phyloP scores from a whole-genome alignment of 1,284 basidiomycete genomes.

The Pseudozyma flocculosa region DNA sequence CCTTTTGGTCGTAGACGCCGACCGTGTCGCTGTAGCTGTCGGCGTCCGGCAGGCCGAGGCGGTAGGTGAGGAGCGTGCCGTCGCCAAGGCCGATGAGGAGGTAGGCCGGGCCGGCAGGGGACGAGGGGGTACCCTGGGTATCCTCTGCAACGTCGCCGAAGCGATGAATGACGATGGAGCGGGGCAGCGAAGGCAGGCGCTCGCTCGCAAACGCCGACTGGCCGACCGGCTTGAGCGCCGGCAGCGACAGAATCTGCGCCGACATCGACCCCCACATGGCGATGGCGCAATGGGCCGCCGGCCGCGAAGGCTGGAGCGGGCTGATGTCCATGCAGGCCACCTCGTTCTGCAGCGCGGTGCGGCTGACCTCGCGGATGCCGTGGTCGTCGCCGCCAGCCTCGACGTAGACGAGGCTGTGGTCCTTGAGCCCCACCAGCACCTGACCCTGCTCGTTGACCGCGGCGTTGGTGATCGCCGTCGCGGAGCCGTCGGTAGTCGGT shows the following conservation, averaged over 20 bases:
- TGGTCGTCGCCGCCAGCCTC: constrained; percentile 61
- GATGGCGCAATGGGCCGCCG: constrained; percentile 62
- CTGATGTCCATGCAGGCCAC: constrained; percentile 56
- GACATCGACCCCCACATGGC: constrained; percentile 75
- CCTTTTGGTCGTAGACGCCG: constrained; percentile 62
- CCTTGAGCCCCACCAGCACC: constrained; percentile 68
- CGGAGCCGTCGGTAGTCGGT: neutral
- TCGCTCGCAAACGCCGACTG: constrained; percentile 16
- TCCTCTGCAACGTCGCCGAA: constrained; percentile 60
- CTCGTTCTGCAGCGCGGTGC: constrained; percentile 40
- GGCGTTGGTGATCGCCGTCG: constrained; percentile 64
- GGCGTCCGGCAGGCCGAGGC: constrained; percentile 48
- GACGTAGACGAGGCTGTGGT: constrained; percentile 66
- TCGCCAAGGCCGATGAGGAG: constrained; percentile 78
- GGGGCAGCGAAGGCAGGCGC: constrained; percentile 62
- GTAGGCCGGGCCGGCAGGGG: constrained; percentile 60
- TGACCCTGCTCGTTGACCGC: constrained; percentile 69
- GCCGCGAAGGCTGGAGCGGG: constrained; percentile 28
- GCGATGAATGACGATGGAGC: constrained; percentile 71
- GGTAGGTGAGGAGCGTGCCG: constrained; percentile 72
- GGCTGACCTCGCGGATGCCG: constrained; percentile 1
- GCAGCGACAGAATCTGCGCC: constrained; percentile 67
- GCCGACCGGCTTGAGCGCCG: constrained; percentile 60
- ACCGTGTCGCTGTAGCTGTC: constrained; percentile 27
- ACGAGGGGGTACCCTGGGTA: constrained; percentile 45